These are phyloP conservation scores for Phyllosticta capitalensis DNA, from an alignment of 2,329 filamentous ascomycete genomes.

Conservation along the genomic window DNA sequence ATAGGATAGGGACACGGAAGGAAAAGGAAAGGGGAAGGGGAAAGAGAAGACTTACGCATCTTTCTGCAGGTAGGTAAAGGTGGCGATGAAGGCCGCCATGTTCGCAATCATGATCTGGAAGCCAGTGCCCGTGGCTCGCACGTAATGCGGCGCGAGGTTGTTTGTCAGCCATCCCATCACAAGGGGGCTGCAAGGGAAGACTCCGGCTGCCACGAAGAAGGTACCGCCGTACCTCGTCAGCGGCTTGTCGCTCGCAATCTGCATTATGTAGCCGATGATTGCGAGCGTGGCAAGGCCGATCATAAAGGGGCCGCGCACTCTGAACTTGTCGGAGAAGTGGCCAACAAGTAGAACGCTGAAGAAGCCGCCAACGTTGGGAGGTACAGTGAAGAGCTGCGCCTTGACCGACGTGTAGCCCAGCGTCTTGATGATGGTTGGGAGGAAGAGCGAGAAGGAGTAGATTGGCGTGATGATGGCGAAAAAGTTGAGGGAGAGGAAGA, in stretches of 20 bases:
- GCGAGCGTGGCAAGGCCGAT: conserved; percentile 38
- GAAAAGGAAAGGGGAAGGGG: background rate
- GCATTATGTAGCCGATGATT: conserved; percentile 43
- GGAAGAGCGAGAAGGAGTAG: conserved; percentile 34
- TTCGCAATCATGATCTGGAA: conserved; percentile 41
- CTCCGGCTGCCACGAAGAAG: conserved; percentile 32
- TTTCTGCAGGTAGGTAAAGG: conserved; percentile 40
- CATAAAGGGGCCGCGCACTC: conserved; percentile 39
- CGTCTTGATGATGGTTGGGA: conserved; percentile 29
- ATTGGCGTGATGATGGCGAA: conserved; percentile 36
- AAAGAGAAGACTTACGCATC: conserved; percentile 29
- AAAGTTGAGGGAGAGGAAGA: conserved; percentile 30
- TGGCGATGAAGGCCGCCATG: conserved; percentile 40
- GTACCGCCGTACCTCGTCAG: conserved; percentile 31
- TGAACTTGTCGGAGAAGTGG: conserved; percentile 35
- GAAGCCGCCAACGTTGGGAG: conserved; percentile 35
- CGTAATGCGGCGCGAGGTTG: conserved; percentile 45
- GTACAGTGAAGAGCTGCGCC: conserved; percentile 30
- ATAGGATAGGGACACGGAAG: background rate
- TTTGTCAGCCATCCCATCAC: conserved; percentile 37
- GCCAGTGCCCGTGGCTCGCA: conserved; percentile 43
- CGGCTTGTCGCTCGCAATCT: conserved; percentile 34
- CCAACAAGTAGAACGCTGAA: conserved; percentile 29
- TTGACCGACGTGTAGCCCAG: conserved; percentile 28
- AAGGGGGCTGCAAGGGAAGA: conserved; percentile 30